Percentiles rank a stretch among this genome's conserved stretches.
Evolutionary conservation across 1,139 yeast species (phyloP).

Genomic region (Blastobotrys buckinghamii): DNA sequence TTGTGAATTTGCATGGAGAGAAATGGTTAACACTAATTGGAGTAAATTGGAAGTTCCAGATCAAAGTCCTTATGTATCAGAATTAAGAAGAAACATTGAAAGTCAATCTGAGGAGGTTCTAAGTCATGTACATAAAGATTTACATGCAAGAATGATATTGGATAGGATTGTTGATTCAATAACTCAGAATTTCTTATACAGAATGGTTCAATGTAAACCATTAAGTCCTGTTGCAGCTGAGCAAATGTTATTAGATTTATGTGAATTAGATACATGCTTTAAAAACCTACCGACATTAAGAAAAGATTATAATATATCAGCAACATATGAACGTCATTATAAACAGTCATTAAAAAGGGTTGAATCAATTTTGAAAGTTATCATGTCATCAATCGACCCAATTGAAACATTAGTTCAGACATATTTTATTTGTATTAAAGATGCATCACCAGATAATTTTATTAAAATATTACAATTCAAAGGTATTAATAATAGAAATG

Average conservation of each 20-base stretch:
- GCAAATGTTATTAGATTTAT: slow-evolving; percentile 70
- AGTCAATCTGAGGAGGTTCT: slow-evolving; percentile 47
- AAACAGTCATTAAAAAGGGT: slow-evolving; percentile 46
- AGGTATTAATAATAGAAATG: slow-evolving; percentile 41
- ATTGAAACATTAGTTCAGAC: slow-evolving; percentile 58
- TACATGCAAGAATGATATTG: slow-evolving; percentile 66
- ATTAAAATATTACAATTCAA: slow-evolving; percentile 59
- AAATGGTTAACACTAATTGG: slow-evolving; percentile 80
- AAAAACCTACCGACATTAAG: slow-evolving; percentile 42
- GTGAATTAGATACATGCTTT: slow-evolving; percentile 54
- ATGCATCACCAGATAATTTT: slow-evolving; percentile 57
- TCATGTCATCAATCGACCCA: slow-evolving; percentile 60
- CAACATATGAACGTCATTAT: slow-evolving; percentile 46
- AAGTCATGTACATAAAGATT: slow-evolving; percentile 59
- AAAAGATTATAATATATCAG: slow-evolving; percentile 27
- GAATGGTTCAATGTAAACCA: slow-evolving; percentile 57
- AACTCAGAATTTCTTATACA: slow-evolving; percentile 50
- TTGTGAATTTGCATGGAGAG: slow-evolving; percentile 73
- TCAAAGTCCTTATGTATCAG: slow-evolving; percentile 62
- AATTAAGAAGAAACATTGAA: slow-evolving; percentile 45
- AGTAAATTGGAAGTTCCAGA: slow-evolving; percentile 57
- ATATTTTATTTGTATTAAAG: slow-evolving; percentile 65
- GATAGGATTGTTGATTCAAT: slow-evolving; percentile 71
- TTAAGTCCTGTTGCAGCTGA: slow-evolving; percentile 68
- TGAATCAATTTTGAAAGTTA: slow-evolving; percentile 59